Evolutionary conservation across 2,329 filamentous ascomycete genomes (phyloP).

Genomic region (Emericellopsis cladophorae): DNA sequence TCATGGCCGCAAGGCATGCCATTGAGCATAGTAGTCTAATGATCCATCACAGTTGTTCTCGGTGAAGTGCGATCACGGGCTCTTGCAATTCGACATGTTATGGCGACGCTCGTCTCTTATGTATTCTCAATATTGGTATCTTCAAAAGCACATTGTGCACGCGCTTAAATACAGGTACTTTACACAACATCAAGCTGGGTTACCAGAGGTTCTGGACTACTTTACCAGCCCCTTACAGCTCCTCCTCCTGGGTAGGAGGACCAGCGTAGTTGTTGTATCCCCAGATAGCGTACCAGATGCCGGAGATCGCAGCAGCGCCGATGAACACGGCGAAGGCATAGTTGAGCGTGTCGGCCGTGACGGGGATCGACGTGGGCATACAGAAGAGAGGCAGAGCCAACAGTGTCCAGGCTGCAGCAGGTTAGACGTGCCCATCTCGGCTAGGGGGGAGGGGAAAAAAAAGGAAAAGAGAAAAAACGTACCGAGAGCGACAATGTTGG

Average conservation of each 20-base stretch:
- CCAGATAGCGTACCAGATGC: slow-evolving; percentile 56
- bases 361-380: slow-evolving; percentile 54
- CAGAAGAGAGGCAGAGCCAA: slow-evolving; percentile 64
- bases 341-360: slow-evolving; percentile 49
- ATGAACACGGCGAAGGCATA: slow-evolving; percentile 67
- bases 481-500: slow-evolving; percentile 55
- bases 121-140: too few species aligned
- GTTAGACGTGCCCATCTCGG: background rate
- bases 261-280: slow-evolving; percentile 57
- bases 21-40: too few species aligned
- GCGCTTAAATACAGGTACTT: background rate
- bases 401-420: slow-evolving; percentile 43
- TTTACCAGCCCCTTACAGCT: background rate
- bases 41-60: too few species aligned
- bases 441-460: too few species aligned
- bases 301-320: slow-evolving; percentile 47
- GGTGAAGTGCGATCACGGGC: too few species aligned
- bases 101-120: too few species aligned
- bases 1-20: too few species aligned
- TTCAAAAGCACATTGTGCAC: too few species aligned
- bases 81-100: too few species aligned
- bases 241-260: slow-evolving; percentile 34
- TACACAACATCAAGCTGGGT: background rate
- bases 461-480: slow-evolving; percentile 15
- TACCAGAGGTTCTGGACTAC: background rate